Conservation (phyloP, 169 alveolate genomes). For the Pseudocohnilembus persalinus region DNA sequence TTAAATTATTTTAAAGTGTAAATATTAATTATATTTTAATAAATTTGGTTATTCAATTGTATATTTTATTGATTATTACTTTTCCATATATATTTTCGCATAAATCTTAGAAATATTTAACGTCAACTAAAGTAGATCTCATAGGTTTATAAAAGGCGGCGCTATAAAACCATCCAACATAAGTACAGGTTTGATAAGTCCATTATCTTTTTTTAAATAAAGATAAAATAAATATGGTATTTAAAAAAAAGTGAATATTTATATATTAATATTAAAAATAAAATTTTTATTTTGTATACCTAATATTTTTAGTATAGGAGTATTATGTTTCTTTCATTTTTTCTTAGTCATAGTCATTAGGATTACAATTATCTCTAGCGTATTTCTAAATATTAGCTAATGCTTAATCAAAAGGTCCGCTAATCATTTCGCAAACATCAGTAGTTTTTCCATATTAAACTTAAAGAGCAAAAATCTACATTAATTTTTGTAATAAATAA, state of each 20-base stretch:
- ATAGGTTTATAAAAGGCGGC: slow-evolving; percentile 38
- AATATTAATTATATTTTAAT: too few relatives aligned
- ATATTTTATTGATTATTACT: background rate
- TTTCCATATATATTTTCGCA: background rate
- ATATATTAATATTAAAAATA: too few relatives aligned
- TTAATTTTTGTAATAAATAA: too few relatives aligned
- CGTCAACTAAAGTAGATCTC: background rate
- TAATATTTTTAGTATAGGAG: slow-evolving; percentile 29
- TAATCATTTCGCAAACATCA: slow-evolving; percentile 41
- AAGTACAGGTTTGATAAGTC: slow-evolving; percentile 61
- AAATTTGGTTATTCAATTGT: too few relatives aligned
- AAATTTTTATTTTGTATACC: too few relatives aligned
- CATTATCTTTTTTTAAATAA: too few relatives aligned
- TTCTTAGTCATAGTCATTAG: slow-evolving; percentile 18
- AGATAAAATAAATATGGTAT: too few relatives aligned
- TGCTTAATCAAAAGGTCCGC: slow-evolving; percentile 6
- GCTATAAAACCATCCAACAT: slow-evolving; percentile 60
- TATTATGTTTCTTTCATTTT: slow-evolving; percentile 22
- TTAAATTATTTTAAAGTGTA: too few relatives aligned
- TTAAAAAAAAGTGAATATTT: too few relatives aligned
- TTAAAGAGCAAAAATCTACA: slow-evolving; percentile 25
- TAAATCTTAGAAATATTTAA: background rate
- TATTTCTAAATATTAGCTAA: slow-evolving; percentile 20
- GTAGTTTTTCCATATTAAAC: slow-evolving; percentile 62
- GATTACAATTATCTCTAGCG: background rate